Base-by-base conservation (phyloP, 2,329 filamentous ascomycete species). In the Podosphaera xanthii region DNA sequence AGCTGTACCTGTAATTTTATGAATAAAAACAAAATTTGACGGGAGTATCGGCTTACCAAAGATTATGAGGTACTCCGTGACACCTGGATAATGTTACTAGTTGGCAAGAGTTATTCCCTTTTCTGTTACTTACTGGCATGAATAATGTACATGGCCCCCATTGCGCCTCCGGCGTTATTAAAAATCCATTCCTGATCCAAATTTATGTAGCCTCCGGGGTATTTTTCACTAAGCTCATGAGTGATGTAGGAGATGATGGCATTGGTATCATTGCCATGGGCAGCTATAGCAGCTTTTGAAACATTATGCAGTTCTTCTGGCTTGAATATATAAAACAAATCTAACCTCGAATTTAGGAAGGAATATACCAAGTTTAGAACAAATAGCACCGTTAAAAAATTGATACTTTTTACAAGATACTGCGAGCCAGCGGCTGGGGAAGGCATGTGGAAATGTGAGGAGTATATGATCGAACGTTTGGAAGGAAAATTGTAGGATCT, bases 141-240 rank as follows among this genome's bases (percentile, higher is more conserved):
- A 66, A 94, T 83, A 64, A 94, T 83, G 71, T 87, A 89, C 88
- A 94, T 92, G 67, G 79, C 86, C 59, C 88, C 88, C 88, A 94
- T 94, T 58, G 87, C 87, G 63, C 88, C 88, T 58, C 88, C 88
- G 58, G 87, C 87, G 68, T 94, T 94, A 76, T 94, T 94, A 67
- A 94, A 91, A 53, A 94, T 77, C 87, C 87, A 94, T 71, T 91
- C 84, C 72, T 91, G 81, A 61, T 84, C 74, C 59, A 79, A 69
- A 72, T 85, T 88, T 68, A 91, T 68, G 70, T 87, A 73, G 52
- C 72, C 70, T 36, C 66, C 67, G 40, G 66, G 67, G 44, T 73
- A 61, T 63, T 76, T 77, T 64, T 73, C 72, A 64, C 75, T 74
- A 59, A 94, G 76, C 72, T 87, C 82, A 61, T 73, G 68, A 58